Evolutionary conservation across 352 stramenopile genomes (phyloP).

Genomic region (Globisporangium mamillatum): DNA sequence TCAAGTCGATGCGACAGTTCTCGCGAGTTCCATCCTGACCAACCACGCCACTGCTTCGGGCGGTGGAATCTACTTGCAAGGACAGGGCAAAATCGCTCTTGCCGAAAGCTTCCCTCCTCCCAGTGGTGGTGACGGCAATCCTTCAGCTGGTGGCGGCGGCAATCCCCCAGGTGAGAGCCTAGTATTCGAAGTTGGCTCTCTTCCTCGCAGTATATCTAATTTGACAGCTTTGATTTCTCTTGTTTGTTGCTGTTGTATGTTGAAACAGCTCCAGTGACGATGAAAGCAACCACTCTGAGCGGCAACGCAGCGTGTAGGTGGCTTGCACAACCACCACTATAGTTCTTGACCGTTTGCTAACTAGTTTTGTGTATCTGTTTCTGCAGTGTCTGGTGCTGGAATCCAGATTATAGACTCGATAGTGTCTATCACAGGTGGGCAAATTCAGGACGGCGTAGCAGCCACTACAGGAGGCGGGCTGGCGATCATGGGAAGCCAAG

Average conservation of each 20-base stretch:
- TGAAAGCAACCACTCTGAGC: not conserved
- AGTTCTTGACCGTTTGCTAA: not conserved
- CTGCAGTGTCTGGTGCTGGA: slow-evolving; percentile 28
- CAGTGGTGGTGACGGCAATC: not conserved
- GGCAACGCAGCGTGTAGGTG: slow-evolving; percentile 30
- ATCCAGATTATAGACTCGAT: slow-evolving; percentile 24
- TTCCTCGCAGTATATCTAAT: not conserved
- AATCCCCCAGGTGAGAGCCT: not conserved
- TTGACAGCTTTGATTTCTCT: not conserved
- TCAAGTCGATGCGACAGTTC: not conserved
- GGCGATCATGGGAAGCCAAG: slow-evolving; percentile 5
- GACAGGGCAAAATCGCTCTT: slow-evolving; percentile 1
- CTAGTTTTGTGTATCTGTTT: not conserved
- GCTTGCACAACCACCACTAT: not conserved
- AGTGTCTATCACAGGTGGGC: slow-evolving; percentile 16
- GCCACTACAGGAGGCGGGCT: slow-evolving; percentile 8
- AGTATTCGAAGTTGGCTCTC: not conserved
- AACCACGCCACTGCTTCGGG: slow-evolving; percentile 7
- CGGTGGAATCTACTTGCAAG: slow-evolving; percentile 9
- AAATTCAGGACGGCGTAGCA: slow-evolving; percentile 6
- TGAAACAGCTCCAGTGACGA: not conserved
- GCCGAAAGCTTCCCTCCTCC: not conserved
- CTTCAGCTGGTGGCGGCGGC: not conserved
- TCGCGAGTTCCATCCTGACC: not conserved
- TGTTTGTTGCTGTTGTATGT: not conserved